These are phyloP conservation scores for Lippia alba DNA, from an alignment of 305 asterid species.

Conservation along the genomic window DNA sequence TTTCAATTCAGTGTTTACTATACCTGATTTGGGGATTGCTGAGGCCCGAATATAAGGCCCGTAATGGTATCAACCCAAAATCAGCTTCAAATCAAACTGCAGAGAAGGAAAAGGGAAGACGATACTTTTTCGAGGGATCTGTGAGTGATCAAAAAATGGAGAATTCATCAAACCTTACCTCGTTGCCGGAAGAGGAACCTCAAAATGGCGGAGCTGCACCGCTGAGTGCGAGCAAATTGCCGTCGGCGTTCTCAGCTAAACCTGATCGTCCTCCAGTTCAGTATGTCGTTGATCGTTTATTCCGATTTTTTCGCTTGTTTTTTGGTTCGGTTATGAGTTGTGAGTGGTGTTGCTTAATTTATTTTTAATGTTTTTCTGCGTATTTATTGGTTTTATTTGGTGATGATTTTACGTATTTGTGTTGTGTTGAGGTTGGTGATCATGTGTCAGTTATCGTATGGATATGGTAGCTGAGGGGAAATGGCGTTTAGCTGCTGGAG, in stretches of 20 bases:
- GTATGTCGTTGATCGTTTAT: constrained; percentile 48
- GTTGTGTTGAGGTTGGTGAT: constrained; percentile 6
- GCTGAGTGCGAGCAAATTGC: constrained; percentile 37
- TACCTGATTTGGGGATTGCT: background rate
- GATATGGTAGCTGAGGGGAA: background rate
- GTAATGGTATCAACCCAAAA: background rate
- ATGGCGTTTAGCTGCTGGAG: background rate
- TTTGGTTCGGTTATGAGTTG: constrained; percentile 6
- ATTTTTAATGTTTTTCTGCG: background rate
- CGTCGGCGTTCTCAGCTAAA: constrained; percentile 66
- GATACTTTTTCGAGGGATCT: constrained; percentile 1
- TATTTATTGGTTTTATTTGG: constrained; percentile 2
- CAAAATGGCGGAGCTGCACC: constrained; percentile 40
- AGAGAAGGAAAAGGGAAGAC: constrained; percentile 3
- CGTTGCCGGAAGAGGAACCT: constrained; percentile 67
- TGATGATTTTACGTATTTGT: constrained; percentile 2
- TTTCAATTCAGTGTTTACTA: background rate
- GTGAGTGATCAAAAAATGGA: constrained; percentile 49
- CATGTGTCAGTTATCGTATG: background rate
- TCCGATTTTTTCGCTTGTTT: background rate
- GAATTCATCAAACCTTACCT: constrained; percentile 58
- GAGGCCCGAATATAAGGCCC: constrained; percentile 9
- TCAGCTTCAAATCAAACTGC: constrained; percentile 14
- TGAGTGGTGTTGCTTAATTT: background rate
- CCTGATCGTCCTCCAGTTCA: constrained; percentile 73